Evolutionary conservation across 2,329 filamentous ascomycete genomes (phyloP).

Genomic region (Metarhizium guizhouense): DNA sequence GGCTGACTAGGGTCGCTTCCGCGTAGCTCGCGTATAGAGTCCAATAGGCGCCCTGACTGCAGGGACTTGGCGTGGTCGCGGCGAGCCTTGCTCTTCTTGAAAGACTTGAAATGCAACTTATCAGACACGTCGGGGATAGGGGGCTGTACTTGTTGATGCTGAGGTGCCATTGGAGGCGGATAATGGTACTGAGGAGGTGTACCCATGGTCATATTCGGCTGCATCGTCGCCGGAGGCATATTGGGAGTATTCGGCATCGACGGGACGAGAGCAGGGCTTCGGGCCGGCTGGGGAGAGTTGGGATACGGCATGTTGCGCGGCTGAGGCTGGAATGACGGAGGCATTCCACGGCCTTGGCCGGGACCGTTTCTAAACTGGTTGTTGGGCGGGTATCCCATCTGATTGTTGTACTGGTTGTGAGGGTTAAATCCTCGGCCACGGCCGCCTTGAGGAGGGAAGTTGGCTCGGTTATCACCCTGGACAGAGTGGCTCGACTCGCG

Average conservation of each 20-base stretch:
- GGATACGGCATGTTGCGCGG: slow-evolving; percentile 36
- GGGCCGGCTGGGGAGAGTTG: slow-evolving; percentile 57
- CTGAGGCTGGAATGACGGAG: slow-evolving; percentile 36
- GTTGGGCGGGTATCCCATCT: slow-evolving; percentile 34
- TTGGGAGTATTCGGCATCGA: slow-evolving; percentile 62
- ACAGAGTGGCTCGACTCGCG: slow-evolving; percentile 80
- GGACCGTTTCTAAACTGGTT: slow-evolving; percentile 32
- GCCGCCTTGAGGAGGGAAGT: slow-evolving; percentile 37
- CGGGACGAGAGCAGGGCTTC: slow-evolving; percentile 57
- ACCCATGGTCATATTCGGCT: slow-evolving; percentile 52
- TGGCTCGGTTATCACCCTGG: slow-evolving; percentile 47
- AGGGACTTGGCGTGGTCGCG: slow-evolving; percentile 38
- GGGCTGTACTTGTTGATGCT: slow-evolving; percentile 53
- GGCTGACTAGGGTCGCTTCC: slow-evolving; percentile 26
- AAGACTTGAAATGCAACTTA: slow-evolving; percentile 29
- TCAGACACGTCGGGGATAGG: slow-evolving; percentile 27
- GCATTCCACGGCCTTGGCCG: slow-evolving; percentile 44
- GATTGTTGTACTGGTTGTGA: slow-evolving; percentile 35
- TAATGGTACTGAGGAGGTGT: slow-evolving; percentile 54
- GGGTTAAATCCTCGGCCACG: slow-evolving; percentile 43
- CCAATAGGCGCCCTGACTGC: slow-evolving; percentile 27
- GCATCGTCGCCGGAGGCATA: slow-evolving; percentile 51
- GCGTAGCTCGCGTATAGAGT: slow-evolving; percentile 26
- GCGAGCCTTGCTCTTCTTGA: slow-evolving; percentile 36
- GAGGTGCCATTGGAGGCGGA: slow-evolving; percentile 46